Percentiles rank a stretch among this genome's conserved stretches.
Conservation (phyloP, 805 yeast species). For the Myxozyma melibiosi region DNA sequence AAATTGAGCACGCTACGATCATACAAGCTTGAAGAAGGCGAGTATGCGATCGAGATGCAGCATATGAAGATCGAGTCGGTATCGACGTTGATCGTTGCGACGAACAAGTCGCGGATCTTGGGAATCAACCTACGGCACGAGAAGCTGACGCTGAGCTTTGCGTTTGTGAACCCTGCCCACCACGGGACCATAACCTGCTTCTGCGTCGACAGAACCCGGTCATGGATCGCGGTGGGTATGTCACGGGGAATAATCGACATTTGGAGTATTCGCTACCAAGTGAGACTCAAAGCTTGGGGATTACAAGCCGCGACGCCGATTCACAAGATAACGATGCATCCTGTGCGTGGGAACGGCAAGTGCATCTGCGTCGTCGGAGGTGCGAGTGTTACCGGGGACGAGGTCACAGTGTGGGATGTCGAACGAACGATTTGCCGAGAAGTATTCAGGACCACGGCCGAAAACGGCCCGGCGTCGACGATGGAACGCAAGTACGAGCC, state of each 20-base stretch:
- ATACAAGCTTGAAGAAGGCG: slow-evolving; percentile 46
- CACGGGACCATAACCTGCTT: slow-evolving; percentile 71
- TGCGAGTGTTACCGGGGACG: slow-evolving; percentile 50
- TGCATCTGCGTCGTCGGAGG: slow-evolving; percentile 72
- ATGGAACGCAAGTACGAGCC: slow-evolving; percentile 31
- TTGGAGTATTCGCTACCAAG: slow-evolving; percentile 77
- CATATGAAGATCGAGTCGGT: slow-evolving; percentile 47
- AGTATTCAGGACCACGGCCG: slow-evolving; percentile 37
- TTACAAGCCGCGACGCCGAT: slow-evolving; percentile 57
- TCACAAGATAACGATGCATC: slow-evolving; percentile 49
- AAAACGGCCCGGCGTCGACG: slow-evolving; percentile 13
- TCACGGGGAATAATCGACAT: slow-evolving; percentile 69
- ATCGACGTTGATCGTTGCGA: slow-evolving; percentile 53
- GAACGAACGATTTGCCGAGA: slow-evolving; percentile 61
- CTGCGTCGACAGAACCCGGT: slow-evolving; percentile 53
- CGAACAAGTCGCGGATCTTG: slow-evolving; percentile 56
- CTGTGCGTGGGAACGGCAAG: slow-evolving; percentile 47
- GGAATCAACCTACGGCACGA: slow-evolving; percentile 58
- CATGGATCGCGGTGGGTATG: slow-evolving; percentile 78
- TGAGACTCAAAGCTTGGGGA: slow-evolving; percentile 63
- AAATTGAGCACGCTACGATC: slow-evolving; percentile 47
- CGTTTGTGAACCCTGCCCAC: slow-evolving; percentile 56
- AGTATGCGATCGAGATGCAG: slow-evolving; percentile 50
- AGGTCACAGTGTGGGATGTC: slow-evolving; percentile 75
- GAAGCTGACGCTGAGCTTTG: slow-evolving; percentile 45